Evolutionary conservation across 2,329 filamentous ascomycete genomes (phyloP).

Genomic region (Xylariaceae sp.): DNA sequence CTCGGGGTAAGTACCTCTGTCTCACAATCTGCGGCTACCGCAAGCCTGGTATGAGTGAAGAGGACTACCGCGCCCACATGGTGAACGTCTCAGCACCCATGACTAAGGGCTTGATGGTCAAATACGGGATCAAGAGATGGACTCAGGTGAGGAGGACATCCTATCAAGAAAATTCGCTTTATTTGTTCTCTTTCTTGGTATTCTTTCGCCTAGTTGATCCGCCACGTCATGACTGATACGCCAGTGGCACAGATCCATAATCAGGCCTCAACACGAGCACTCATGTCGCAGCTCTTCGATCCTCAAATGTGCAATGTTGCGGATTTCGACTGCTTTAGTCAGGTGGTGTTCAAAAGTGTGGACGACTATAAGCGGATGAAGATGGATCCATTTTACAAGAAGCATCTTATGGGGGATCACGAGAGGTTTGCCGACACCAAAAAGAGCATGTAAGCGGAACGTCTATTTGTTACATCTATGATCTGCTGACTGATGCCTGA

Average conservation of each 20-base stretch:
- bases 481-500: not conserved
- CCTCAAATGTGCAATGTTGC: slow-evolving; percentile 56
- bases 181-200: not conserved
- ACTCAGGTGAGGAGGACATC: slow-evolving; percentile 49
- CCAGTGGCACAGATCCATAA: slow-evolving; percentile 56
- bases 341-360: slow-evolving; percentile 53
- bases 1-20: slow-evolving; percentile 48
- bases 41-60: slow-evolving; percentile 55
- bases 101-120: slow-evolving; percentile 55
- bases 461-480: not conserved
- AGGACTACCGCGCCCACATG: slow-evolving; percentile 57
- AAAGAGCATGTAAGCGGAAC: slow-evolving; percentile 43
- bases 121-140: slow-evolving; percentile 56
- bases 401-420: slow-evolving; percentile 53
- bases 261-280: slow-evolving; percentile 40
- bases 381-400: slow-evolving; percentile 55
- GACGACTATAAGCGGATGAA: slow-evolving; percentile 57
- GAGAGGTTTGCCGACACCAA: slow-evolving; percentile 58
- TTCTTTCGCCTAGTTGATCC: not conserved
- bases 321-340: slow-evolving; percentile 58
- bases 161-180: no score
- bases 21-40: slow-evolving; percentile 57
- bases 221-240: no score
- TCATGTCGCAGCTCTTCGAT: slow-evolving; percentile 53
- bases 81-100: slow-evolving; percentile 53